phyloP scores from a whole-genome alignment of 306 rosid species.

The Quercus bicolor region DNA sequence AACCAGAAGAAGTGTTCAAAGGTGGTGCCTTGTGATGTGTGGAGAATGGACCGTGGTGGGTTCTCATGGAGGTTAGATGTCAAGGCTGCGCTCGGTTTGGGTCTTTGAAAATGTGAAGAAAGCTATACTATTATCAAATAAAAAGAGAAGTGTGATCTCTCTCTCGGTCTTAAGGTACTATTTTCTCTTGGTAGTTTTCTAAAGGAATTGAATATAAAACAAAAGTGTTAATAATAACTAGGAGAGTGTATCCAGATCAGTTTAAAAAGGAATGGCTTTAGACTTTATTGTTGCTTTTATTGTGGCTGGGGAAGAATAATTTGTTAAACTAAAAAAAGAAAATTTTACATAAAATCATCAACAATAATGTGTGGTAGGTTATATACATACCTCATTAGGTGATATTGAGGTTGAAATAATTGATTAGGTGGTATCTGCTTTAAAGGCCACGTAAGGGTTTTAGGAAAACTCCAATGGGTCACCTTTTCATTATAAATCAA shows the following conservation, averaged over 20 bases:
- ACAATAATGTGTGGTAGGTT: too few species aligned
- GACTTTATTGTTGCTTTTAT: not conserved
- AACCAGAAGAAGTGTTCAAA: slow-evolving; percentile 43
- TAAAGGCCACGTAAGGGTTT: not conserved
- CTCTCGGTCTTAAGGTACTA: slow-evolving; percentile 31
- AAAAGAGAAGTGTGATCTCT: not conserved
- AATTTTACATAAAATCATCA: too few species aligned
- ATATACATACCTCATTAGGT: too few species aligned
- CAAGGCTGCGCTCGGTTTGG: slow-evolving; percentile 69
- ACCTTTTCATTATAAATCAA: not conserved
- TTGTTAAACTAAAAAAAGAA: not conserved
- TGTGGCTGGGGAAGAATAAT: not conserved
- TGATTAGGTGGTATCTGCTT: too few species aligned
- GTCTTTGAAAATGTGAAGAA: slow-evolving; percentile 30
- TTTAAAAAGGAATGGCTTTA: too few species aligned
- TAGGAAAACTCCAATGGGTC: not conserved
- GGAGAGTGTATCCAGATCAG: not conserved
- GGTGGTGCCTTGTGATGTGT: slow-evolving; percentile 75
- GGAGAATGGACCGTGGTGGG: slow-evolving; percentile 59
- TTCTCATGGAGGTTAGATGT: slow-evolving; percentile 79
- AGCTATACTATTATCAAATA: not conserved
- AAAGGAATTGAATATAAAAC: not conserved
- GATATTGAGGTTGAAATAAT: too few species aligned
- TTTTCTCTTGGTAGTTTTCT: not conserved
- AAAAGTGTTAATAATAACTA: not conserved